These are phyloP conservation scores for Prunus campanulata DNA, from an alignment of 306 rosid species.

Conservation along the genomic window DNA sequence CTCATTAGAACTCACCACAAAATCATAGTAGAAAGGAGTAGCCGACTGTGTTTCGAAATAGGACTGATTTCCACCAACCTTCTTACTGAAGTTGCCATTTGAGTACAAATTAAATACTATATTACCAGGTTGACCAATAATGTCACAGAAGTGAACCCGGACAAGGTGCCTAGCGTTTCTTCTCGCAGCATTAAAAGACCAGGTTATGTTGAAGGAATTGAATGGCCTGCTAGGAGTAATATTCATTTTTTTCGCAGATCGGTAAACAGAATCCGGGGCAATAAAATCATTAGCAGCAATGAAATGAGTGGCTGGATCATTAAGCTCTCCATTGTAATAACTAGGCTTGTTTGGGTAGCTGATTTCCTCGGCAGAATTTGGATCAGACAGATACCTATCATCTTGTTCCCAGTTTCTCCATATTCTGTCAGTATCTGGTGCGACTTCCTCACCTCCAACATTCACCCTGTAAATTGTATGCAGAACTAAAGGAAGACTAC, in stretches of 20 bases:
- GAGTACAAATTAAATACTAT: slow-evolving; percentile 8
- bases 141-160: slow-evolving; percentile 44
- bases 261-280: slow-evolving; percentile 27
- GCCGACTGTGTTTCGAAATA: fast-evolving
- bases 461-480: slow-evolving; percentile 34
- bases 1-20: slow-evolving; percentile 20
- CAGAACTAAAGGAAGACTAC: slow-evolving; percentile 8
- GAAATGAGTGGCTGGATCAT: neutral
- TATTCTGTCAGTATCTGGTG: neutral
- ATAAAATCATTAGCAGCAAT: neutral
- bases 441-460: slow-evolving; percentile 25
- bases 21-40: slow-evolving; percentile 24
- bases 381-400: slow-evolving; percentile 7
- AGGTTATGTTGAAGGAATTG: slow-evolving; percentile 15
- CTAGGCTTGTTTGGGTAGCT: fast-evolving
- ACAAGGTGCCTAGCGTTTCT: slow-evolving; percentile 19
- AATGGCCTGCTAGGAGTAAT: neutral
- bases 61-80: neutral
- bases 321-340: neutral
- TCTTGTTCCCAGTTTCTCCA: slow-evolving; percentile 37
- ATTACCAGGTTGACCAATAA: neutral
- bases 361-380: neutral
- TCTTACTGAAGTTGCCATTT: neutral
- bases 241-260: slow-evolving; percentile 19
- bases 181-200: slow-evolving; percentile 30